Conservation (phyloP, 2,329 filamentous ascomycete species). For the Beauveria scarabaeidicola region DNA sequence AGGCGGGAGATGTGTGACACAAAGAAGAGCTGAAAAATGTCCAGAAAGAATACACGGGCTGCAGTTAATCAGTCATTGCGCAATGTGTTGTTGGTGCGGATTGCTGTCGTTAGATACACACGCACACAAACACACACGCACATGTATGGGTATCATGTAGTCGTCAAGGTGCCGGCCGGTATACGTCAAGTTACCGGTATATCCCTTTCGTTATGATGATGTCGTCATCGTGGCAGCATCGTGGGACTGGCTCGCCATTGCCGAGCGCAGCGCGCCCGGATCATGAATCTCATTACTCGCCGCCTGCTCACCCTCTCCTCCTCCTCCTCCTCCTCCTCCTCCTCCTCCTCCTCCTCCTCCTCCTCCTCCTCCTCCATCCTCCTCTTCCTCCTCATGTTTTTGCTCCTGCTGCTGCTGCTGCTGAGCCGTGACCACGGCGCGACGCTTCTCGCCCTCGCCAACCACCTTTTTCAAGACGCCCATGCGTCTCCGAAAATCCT, state of each 20-base stretch:
- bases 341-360: not conserved
- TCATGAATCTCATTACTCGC: slow-evolving; percentile 2
- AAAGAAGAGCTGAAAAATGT: no score
- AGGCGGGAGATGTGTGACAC: no score
- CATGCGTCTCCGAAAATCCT: slow-evolving; percentile 53
- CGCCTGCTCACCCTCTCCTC: no score
- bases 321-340: not conserved
- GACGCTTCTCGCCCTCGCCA: slow-evolving; percentile 39
- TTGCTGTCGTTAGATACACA: no score
- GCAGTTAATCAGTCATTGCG: no score
- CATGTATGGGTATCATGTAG: not conserved
- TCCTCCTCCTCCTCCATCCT: not conserved
- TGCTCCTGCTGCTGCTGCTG: not conserved
- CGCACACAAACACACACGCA: not conserved
- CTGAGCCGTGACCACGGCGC: slow-evolving; percentile 13
- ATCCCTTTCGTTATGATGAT: not conserved
- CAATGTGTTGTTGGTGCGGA: no score
- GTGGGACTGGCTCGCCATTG: not conserved
- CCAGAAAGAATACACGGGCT: no score
- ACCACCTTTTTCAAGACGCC: slow-evolving; percentile 44
- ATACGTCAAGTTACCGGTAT: not conserved
- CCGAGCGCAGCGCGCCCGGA: not conserved
- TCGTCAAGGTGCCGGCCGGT: not conserved
- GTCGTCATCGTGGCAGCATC: not conserved
- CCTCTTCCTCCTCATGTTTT: not conserved